Conservation (phyloP, 805 yeast genomes). For the Ogataea pignaliae region DNA sequence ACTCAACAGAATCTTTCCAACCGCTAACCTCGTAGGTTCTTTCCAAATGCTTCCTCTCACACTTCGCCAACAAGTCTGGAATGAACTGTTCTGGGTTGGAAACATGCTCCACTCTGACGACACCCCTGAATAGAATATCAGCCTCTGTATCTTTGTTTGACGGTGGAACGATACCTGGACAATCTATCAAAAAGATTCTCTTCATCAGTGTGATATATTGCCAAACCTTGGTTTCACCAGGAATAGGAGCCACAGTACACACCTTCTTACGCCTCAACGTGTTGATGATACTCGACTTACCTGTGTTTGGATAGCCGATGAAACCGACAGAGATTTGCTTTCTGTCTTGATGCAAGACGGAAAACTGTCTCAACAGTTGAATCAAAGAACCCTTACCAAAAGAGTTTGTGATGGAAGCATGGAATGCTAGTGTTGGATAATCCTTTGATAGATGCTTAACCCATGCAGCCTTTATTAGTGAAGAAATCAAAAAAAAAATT, state of each 20-base stretch:
- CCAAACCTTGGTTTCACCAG: constrained; percentile 99
- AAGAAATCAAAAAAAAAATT: no score
- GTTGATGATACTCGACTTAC: constrained; percentile 93
- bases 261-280: constrained; percentile 93
- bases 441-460: constrained; percentile 89
- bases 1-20: constrained; percentile 76
- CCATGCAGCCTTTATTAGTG: constrained; percentile 99
- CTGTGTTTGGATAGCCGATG: constrained; percentile 98
- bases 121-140: constrained; percentile 92
- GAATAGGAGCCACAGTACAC: constrained; percentile 95
- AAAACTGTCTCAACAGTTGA: constrained; percentile 89
- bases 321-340: constrained; percentile 96
- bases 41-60: constrained; percentile 86
- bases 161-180: constrained; percentile 99
- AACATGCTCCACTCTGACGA: constrained; percentile 97
- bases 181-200: constrained; percentile 89
- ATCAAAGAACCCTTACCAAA: constrained; percentile 97
- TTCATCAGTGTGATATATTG: constrained; percentile 97
- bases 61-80: constrained; percentile 77
- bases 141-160: constrained; percentile 83
- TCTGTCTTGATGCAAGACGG: constrained; percentile 85
- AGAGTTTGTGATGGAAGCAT: constrained; percentile 94
- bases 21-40: constrained; percentile 94
- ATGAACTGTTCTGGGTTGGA: constrained; percentile 93
- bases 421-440: constrained; percentile 94